These are phyloP conservation scores for Kalaharituber pfeilii DNA, from an alignment of 2,329 filamentous ascomycete species.

Conservation along the genomic window DNA sequence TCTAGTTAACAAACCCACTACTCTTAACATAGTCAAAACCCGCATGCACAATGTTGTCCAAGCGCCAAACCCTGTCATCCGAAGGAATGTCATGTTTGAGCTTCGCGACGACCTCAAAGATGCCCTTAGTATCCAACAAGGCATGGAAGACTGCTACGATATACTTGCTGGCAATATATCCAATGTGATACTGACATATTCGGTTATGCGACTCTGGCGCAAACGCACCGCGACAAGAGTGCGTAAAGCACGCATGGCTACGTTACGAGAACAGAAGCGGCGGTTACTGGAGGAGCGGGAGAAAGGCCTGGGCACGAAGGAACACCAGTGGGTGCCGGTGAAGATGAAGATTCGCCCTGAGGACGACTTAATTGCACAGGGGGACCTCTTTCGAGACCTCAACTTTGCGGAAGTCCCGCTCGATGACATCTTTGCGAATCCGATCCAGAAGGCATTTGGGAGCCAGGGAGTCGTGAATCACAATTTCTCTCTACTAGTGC, in stretches of 20 bases:
- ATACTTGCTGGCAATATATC: not conserved
- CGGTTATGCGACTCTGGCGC: not conserved
- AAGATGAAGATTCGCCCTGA: slow-evolving; percentile 1
- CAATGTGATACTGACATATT: not conserved
- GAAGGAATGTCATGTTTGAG: not conserved
- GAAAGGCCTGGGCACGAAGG: not conserved
- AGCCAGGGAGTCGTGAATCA: not conserved
- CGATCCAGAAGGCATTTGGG: not conserved
- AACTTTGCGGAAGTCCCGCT: not conserved
- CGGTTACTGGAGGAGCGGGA: not conserved
- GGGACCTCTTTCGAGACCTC: not conserved
- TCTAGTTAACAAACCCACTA: not conserved
- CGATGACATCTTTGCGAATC: not conserved
- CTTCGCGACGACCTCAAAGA: not conserved
- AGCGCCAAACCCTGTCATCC: not conserved
- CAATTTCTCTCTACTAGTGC: not conserved
- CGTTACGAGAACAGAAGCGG: not conserved
- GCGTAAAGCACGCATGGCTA: not conserved
- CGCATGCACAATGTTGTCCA: not conserved
- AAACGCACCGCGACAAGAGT: not conserved
- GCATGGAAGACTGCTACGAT: not conserved
- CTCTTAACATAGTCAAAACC: not conserved
- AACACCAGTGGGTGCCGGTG: not conserved
- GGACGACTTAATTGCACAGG: not conserved
- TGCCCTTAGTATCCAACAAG: not conserved